Base-by-base conservation (phyloP, 2,329 filamentous ascomycete genomes). In the Delphinella strobiligena region DNA sequence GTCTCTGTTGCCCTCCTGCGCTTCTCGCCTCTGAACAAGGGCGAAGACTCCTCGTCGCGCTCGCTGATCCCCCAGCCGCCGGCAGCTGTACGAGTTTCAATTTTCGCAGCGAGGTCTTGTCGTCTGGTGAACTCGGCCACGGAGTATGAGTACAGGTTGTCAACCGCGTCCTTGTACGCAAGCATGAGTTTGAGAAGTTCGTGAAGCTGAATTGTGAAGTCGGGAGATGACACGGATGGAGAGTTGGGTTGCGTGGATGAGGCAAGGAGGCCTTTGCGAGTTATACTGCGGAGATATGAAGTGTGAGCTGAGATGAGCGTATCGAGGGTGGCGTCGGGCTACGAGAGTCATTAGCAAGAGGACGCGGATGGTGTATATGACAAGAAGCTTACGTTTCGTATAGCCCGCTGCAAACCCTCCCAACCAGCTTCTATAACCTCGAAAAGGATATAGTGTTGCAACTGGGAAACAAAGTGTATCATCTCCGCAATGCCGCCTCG, bases 381-480 rank as follows among this genome's bases (percentile, higher is more conserved):
- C 12, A 8, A 11, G n/a, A 15, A 29, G 31, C 34, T 18, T 34
- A 44, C 42, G 56, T 83, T 86, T 40, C 74, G 77, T 45, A 96
- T 80, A 22, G 82, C 81, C 19, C 76, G 74, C 59, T 95, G 84
- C 2, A 98, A 72, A 54, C 89, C 82, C 45, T 84, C 83, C 93
- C 91, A 98, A 36, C 85, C 91, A 27, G 84, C 82, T 60, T 98
- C 91, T 51, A 98, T 96, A 50, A 98, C 91, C 61, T 98, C 91
- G 54, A 96, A 98, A 8, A 98, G 71, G 50, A 98, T 95, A 60
- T 98, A 98, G 65, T 96, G 95, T 61, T 98, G 91, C 11, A 98
- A 72, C 61, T 98, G 91, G 47, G 86, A 86, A 54, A 96, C 80
- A 55, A 98, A 96, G 59, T 98, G 93, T 12, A 96, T 85, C 91